Evolutionary conservation across 352 stramenopile genomes (phyloP).

Genomic region (Peronospora destructor): DNA sequence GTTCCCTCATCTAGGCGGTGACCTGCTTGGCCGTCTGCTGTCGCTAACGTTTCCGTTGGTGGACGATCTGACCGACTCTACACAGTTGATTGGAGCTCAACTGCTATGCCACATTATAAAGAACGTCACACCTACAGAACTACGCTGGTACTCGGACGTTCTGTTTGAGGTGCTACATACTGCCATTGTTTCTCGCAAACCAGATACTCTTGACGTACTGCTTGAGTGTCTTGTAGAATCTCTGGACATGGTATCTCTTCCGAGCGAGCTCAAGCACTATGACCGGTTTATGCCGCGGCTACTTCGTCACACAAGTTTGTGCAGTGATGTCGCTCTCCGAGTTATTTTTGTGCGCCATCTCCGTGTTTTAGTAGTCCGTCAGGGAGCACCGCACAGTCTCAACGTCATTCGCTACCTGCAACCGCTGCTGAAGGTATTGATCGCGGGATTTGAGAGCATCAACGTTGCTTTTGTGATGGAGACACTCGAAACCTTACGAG

Average conservation of each 20-base stretch:
- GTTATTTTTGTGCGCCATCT: constrained; percentile 51
- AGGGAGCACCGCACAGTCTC: constrained; percentile 62
- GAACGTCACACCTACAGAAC: constrained; percentile 60
- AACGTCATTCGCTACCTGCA: constrained; percentile 72
- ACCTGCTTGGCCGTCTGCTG: constrained; percentile 65
- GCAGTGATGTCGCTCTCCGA: constrained; percentile 48
- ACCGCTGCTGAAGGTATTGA: constrained; percentile 65
- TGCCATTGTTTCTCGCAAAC: constrained; percentile 53
- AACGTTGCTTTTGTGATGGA: constrained; percentile 42
- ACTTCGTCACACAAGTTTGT: constrained; percentile 57
- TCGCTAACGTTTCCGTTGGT: constrained; percentile 75
- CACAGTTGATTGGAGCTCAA: constrained; percentile 50
- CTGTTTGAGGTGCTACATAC: constrained; percentile 65
- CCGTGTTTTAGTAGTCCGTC: constrained; percentile 34
- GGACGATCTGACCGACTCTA: constrained; percentile 58
- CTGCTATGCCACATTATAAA: constrained; percentile 58
- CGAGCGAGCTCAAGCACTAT: constrained; percentile 52
- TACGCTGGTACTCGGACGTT: constrained; percentile 77
- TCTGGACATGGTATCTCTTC: constrained; percentile 57
- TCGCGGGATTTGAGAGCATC: constrained; percentile 61
- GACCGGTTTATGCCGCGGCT: constrained; percentile 61
- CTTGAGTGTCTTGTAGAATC: constrained; percentile 50
- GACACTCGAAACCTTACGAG: constrained; percentile 51
- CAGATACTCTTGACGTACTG: constrained; percentile 45
- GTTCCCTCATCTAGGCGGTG: constrained; percentile 55